A percentile compares a stretch with the other conserved stretches of the same genome.
These are phyloP conservation scores for Globisporangium polare DNA, from an alignment of 352 stramenopile genomes.

Conservation along the genomic window DNA sequence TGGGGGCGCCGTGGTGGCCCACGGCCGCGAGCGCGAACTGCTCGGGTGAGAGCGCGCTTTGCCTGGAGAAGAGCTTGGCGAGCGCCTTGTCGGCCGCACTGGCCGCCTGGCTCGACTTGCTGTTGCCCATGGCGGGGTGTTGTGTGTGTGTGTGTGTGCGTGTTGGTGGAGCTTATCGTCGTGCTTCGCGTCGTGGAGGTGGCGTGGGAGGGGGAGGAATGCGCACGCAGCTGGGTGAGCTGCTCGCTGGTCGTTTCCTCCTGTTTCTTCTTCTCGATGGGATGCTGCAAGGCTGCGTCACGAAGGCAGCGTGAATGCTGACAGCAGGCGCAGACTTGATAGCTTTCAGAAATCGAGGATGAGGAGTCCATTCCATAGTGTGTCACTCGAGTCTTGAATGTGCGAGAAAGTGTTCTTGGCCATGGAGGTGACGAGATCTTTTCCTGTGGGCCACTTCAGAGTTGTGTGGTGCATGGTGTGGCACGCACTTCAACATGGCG, in stretches of 20 bases:
- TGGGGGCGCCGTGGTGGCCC: conserved; percentile 68
- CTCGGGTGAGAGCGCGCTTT: conserved; percentile 29
- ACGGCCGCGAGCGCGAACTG: conserved; percentile 47
- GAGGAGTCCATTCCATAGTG: too few species aligned
- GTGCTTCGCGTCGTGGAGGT: neutral
- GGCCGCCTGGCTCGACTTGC: conserved; percentile 36
- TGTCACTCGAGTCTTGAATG: neutral
- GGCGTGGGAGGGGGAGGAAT: neutral
- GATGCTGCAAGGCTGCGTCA: neutral
- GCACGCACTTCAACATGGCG: neutral
- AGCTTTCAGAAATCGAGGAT: too few species aligned
- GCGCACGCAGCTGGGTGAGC: neutral
- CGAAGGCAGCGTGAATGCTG: too few species aligned
- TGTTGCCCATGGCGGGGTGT: conserved; percentile 46
- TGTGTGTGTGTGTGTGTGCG: neutral
- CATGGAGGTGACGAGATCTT: neutral
- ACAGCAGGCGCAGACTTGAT: too few species aligned
- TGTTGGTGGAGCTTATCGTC: too few species aligned
- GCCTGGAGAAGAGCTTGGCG: conserved; percentile 31
- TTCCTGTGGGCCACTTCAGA: neutral
- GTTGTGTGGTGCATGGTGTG: neutral
- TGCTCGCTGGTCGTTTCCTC: neutral
- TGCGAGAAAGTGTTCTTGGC: neutral
- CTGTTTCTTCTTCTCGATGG: neutral
- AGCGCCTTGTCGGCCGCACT: conserved; percentile 35